Percentiles rank a stretch among this genome's conserved stretches.
Conservation (phyloP, 306 rosid species). For the cucumber (Cucumis sativus) region Cucumber_9930_V3 NC_026659.2:22923001-22923500, state of each 20-base stretch:
- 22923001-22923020: neutral
- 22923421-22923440: neutral
- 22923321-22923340: neutral
- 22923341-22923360: neutral
- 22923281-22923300: neutral
- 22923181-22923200: neutral
- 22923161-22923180: neutral
- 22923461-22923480: too few relatives aligned
- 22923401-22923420: neutral
- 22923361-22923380: neutral
- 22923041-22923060: slow-evolving; percentile 14
- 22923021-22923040: neutral
- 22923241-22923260: slow-evolving; percentile 35
- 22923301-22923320: neutral
- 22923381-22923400: neutral
- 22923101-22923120: slow-evolving; percentile 13
- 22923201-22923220: neutral
- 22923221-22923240: neutral
- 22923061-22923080: slow-evolving; percentile 17
- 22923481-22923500: too few relatives aligned
- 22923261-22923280: slow-evolving; percentile 71
- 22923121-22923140: neutral
- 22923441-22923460: too few relatives aligned
- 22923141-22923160: neutral
- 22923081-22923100: slow-evolving; percentile 6